Evolutionary conservation across 768 basidiomycete species (phyloP), one percentile per base, ranked within the genome.

Genomic region (Psilocybe sp.): DNA sequence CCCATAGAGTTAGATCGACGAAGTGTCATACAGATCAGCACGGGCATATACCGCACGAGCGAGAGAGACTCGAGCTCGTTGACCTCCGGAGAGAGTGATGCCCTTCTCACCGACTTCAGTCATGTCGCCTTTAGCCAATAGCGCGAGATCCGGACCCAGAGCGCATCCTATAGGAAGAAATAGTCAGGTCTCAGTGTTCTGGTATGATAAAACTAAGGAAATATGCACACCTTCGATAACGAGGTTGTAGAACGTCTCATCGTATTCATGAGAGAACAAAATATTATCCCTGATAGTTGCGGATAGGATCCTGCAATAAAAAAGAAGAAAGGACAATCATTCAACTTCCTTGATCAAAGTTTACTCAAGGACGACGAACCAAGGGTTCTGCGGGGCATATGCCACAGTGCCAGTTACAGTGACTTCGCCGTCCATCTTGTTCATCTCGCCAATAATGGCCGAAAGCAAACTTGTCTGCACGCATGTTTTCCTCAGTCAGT

Each of bases 11-110:
- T 2, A 46, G 11, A 35, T 28, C 36, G 12, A 40, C 12, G 40
- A 36, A 37, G 32, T 35, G 43, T 66, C 82, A 60, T 58, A 92
- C 80, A 97, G 64, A 64, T 98, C 95, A 1, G 94, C 92, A 40
- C 94, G 79, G 3, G 92, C 85, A 66, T 98, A 98, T 0, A 96
- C 89, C 2, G 91, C 92, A 28, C 94, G 75, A 5, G 96, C 96
- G 8, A 97, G 73, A 12, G 87, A 80, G 6, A 95, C 77, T 23
- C 92, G 82, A 45, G 92, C 89, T 13, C 88, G 81, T 63, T 94
- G 89, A 0, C 92, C 92, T 34, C 92, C 91, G 56, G 86, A 88
- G 51, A 91, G 64, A 84, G 41, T 89, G 48, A 16, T 47, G 80
- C 88, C 90, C 65, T 91, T 92, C 67, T 92, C 90, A 8, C 90